phyloP scores from a whole-genome alignment of 371 early-diverging fungal genomes.

The Basidiobolus meristosporus region DNA sequence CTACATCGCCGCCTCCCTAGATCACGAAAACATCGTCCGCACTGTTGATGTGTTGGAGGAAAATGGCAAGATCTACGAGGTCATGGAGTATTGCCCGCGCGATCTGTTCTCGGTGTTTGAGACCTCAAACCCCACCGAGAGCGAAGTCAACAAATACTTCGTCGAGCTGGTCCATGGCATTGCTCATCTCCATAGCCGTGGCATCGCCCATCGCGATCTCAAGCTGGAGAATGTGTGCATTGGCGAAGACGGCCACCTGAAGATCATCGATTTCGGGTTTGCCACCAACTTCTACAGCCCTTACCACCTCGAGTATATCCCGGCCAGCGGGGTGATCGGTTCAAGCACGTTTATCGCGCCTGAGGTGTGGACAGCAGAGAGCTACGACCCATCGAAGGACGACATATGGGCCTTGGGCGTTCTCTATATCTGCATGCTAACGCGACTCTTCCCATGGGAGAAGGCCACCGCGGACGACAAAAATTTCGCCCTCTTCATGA shows the following conservation, averaged over 20 bases:
- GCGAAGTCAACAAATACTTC: no score
- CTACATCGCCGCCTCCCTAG: no score
- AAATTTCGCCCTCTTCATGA: no score
- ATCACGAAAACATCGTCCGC: no score
- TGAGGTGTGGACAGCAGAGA: no score
- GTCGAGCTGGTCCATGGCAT: constrained; percentile 57
- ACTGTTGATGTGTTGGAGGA: no score
- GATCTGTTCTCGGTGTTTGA: constrained; percentile 54
- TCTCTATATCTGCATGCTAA: constrained; percentile 54
- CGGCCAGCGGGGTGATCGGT: constrained; percentile 60
- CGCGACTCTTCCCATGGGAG: constrained; percentile 52
- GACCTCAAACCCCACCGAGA: no score
- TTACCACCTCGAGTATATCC: no score
- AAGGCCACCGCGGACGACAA: constrained; percentile 1
- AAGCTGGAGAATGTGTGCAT: constrained; percentile 76
- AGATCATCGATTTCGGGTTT: constrained; percentile 84
- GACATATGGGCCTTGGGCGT: constrained; percentile 66
- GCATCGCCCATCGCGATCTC: constrained; percentile 72
- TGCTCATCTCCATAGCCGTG: constrained; percentile 43
- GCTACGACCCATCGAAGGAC: constrained; percentile 46
- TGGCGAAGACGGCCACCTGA: constrained; percentile 43
- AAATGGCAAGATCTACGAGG: no score
- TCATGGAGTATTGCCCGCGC: constrained; percentile 66
- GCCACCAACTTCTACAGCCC: not conserved
- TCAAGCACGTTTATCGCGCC: constrained; percentile 87